Evolutionary conservation across 352 stramenopile species (phyloP).

Genomic region (Pythium volutum): DNA sequence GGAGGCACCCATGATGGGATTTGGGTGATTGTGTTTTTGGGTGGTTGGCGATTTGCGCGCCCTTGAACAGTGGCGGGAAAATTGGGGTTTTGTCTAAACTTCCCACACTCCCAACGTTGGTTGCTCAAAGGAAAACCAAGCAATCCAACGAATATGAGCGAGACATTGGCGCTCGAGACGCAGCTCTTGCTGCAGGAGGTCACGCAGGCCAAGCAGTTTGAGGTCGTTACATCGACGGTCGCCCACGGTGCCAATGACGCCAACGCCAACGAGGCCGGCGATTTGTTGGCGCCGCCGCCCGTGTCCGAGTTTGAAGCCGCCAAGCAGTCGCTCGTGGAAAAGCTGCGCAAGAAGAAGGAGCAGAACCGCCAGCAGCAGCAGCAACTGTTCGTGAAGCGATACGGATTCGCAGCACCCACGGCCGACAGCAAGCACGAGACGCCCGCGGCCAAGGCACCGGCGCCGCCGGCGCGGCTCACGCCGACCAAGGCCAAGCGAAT

Average conservation of each 20-base stretch:
- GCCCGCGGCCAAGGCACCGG: neutral
- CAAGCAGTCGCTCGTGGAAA: constrained; percentile 55
- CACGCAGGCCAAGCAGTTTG: constrained; percentile 47
- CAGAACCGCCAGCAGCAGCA: constrained; percentile 42
- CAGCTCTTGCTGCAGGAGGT: constrained; percentile 77
- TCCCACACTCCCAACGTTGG: neutral
- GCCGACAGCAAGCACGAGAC: constrained; percentile 1
- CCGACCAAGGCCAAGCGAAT: constrained; percentile 36
- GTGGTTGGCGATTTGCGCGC: constrained; percentile 5
- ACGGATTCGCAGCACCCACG: constrained; percentile 25
- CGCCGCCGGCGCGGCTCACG: constrained; percentile 22
- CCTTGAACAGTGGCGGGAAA: constrained; percentile 13
- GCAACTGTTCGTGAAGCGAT: constrained; percentile 45
- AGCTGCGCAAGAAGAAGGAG: constrained; percentile 67
- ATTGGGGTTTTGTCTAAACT: neutral
- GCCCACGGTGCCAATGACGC: neutral
- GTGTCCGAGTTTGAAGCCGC: constrained; percentile 53
- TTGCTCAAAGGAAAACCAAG: neutral
- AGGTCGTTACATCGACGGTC: no score
- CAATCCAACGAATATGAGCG: constrained; percentile 28
- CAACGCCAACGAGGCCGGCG: constrained; percentile 4
- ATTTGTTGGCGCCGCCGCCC: constrained; percentile 20
- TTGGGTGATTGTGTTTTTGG: neutral
- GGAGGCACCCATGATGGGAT: neutral
- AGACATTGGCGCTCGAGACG: constrained; percentile 71